These are phyloP conservation scores for Exophiala oligosperma DNA, from an alignment of 2,329 filamentous ascomycete genomes.

Conservation along the genomic window DNA sequence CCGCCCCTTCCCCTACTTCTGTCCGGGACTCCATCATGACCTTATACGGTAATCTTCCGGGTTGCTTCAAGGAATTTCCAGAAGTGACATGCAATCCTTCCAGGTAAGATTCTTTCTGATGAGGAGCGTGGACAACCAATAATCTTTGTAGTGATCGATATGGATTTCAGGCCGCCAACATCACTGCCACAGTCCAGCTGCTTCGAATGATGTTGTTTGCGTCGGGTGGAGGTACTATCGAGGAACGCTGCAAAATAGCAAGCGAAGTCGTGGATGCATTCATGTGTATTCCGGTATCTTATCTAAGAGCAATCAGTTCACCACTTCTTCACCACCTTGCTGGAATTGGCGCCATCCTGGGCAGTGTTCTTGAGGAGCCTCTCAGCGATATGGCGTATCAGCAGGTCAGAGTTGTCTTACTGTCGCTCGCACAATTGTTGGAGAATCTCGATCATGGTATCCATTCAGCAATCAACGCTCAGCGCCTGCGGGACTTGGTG, in stretches of 20 bases:
- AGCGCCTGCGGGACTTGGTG: constrained; percentile 43
- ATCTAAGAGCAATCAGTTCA: constrained; percentile 50
- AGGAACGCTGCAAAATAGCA: constrained; percentile 49
- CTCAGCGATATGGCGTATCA: constrained; percentile 45
- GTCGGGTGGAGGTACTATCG: constrained; percentile 38
- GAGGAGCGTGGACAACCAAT: background rate
- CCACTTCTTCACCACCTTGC: constrained; percentile 52
- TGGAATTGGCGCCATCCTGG: constrained; percentile 52
- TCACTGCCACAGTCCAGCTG: constrained; percentile 50
- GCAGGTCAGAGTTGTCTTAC: constrained; percentile 43
- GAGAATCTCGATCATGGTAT: constrained; percentile 45
- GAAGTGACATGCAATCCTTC: constrained; percentile 44
- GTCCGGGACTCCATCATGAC: constrained; percentile 21
- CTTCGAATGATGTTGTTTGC: constrained; percentile 50
- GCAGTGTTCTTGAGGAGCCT: constrained; percentile 46
- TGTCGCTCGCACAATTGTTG: constrained; percentile 48
- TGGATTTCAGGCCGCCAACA: constrained; percentile 53
- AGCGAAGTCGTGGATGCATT: constrained; percentile 47
- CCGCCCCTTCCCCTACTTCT: constrained; percentile 10
- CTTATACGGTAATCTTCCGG: constrained; percentile 22
- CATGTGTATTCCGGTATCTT: constrained; percentile 44
- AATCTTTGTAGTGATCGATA: constrained; percentile 41
- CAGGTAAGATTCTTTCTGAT: constrained; percentile 5
- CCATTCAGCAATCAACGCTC: constrained; percentile 40
- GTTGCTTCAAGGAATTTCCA: constrained; percentile 24